A percentile compares a stretch with the other conserved stretches of the same genome.
phyloP scores from a whole-genome alignment of 495 filamentous ascomycete genomes.

The Hypoxylon cercidicola region DNA sequence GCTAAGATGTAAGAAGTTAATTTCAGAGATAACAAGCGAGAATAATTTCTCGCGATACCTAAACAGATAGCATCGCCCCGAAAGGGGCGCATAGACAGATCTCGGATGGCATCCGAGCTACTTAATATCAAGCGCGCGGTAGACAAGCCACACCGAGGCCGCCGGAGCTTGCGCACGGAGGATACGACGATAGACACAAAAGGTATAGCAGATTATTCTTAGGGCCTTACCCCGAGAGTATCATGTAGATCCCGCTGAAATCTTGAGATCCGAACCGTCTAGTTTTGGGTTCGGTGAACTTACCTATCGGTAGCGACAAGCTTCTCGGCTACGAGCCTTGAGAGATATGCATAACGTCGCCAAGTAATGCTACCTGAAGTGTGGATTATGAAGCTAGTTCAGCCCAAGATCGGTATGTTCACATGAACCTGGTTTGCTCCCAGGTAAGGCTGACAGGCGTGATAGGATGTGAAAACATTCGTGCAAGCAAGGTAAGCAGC shows the following conservation, averaged over 20 bases:
- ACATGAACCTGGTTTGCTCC: conserved; percentile 23
- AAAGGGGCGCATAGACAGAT: conserved; percentile 15
- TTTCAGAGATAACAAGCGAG: conserved; percentile 21
- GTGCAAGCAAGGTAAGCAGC: conserved; percentile 21
- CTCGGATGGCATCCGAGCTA: conserved; percentile 25
- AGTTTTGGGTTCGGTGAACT: conserved; percentile 35
- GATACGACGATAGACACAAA: conserved; percentile 16
- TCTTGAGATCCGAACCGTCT: conserved; percentile 25
- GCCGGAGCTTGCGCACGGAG: conserved; percentile 12
- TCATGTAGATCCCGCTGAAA: conserved; percentile 19
- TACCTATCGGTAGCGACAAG: conserved; percentile 23
- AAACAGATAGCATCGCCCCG: conserved; percentile 14
- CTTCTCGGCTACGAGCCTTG: conserved; percentile 22
- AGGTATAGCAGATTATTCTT: conserved; percentile 4
- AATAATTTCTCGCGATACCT: conserved; percentile 8
- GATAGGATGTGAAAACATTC: conserved; percentile 30
- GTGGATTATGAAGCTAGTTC: conserved; percentile 27
- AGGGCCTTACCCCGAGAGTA: conserved; percentile 19
- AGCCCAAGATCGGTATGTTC: conserved; percentile 23
- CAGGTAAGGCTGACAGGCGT: conserved; percentile 38
- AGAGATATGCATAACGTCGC: conserved; percentile 20
- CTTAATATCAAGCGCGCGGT: conserved; percentile 9
- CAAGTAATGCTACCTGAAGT: conserved; percentile 23
- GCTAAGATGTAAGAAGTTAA: conserved; percentile 22
- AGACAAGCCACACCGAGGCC: conserved; percentile 37